Conservation (phyloP, 192 early-diverging fungal species). For the Coemansia sp. region DNA sequence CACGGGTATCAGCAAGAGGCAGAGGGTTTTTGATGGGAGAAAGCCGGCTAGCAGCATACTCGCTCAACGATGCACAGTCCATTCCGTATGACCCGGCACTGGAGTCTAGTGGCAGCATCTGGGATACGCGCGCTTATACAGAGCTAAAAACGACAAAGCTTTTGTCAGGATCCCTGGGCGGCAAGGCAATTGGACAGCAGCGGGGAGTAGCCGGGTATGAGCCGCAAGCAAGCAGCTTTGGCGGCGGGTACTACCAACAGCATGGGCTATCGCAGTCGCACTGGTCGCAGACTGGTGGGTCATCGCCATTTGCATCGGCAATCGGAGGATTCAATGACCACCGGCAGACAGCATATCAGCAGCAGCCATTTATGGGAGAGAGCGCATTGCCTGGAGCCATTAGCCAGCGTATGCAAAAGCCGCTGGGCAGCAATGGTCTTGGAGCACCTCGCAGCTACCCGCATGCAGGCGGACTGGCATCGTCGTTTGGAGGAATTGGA, state of each 20-base stretch:
- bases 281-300: neutral
- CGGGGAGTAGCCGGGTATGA: constrained; percentile 10
- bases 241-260: constrained; percentile 9
- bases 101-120: constrained; percentile 16
- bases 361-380: constrained; percentile 13
- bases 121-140: constrained; percentile 9
- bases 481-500: constrained; percentile 13
- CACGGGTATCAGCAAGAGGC: constrained; percentile 7
- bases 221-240: constrained; percentile 15
- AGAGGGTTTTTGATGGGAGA: constrained; percentile 22
- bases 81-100: constrained; percentile 11
- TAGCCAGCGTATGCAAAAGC: constrained; percentile 21
- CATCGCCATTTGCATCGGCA: constrained; percentile 29
- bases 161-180: constrained; percentile 8
- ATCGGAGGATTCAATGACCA: constrained; percentile 21
- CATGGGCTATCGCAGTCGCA: neutral
- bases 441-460: constrained; percentile 14
- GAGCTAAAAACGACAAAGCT: too few species aligned
- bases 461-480: constrained; percentile 6
- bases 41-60: constrained; percentile 24
- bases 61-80: constrained; percentile 25
- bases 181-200: constrained; percentile 2
- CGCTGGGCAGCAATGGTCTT: neutral
- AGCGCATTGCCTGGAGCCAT: constrained; percentile 25
- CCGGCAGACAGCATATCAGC: neutral